Conservation (phyloP, 2,329 filamentous ascomycete species). For the Mycosphaerella sp. region DNA sequence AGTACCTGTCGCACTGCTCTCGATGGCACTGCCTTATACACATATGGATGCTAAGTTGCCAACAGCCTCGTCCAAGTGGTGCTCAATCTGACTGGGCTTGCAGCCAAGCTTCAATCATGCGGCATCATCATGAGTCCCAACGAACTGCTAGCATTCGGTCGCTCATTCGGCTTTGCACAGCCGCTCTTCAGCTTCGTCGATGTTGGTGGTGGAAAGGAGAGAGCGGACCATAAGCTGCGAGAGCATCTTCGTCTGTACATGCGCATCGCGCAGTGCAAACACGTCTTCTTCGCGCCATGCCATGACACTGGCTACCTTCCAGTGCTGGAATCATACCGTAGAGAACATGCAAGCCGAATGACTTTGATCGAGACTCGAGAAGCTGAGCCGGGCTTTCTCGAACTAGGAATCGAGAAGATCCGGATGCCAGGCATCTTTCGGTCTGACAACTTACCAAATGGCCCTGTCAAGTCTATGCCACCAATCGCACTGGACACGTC, state of each 20-base stretch:
- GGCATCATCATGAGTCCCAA: constrained; percentile 37
- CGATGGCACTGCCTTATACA: background rate
- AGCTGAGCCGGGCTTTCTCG: constrained; percentile 37
- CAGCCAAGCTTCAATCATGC: constrained; percentile 38
- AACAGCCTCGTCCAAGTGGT: constrained; percentile 42
- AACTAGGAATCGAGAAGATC: constrained; percentile 38
- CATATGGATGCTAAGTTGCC: background rate
- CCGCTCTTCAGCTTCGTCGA: constrained; percentile 45
- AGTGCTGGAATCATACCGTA: constrained; percentile 43
- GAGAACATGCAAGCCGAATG: constrained; percentile 37
- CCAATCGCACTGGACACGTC: background rate
- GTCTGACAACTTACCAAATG: constrained; percentile 27
- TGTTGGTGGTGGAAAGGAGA: constrained; percentile 44
- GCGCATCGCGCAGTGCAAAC: constrained; percentile 42
- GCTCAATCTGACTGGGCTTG: constrained; percentile 44
- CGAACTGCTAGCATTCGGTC: constrained; percentile 40
- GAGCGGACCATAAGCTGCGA: constrained; percentile 43
- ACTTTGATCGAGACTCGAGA: constrained; percentile 44
- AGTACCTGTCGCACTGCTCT: background rate
- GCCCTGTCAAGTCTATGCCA: constrained; percentile 5
- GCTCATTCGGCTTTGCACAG: constrained; percentile 41
- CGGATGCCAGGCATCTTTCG: constrained; percentile 41
- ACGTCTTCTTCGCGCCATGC: constrained; percentile 44
- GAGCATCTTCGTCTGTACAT: constrained; percentile 45
- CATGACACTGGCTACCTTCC: constrained; percentile 44